Conservation (phyloP, 768 basidiomycete species). For the Lactarius pseudohatsudake region DNA sequence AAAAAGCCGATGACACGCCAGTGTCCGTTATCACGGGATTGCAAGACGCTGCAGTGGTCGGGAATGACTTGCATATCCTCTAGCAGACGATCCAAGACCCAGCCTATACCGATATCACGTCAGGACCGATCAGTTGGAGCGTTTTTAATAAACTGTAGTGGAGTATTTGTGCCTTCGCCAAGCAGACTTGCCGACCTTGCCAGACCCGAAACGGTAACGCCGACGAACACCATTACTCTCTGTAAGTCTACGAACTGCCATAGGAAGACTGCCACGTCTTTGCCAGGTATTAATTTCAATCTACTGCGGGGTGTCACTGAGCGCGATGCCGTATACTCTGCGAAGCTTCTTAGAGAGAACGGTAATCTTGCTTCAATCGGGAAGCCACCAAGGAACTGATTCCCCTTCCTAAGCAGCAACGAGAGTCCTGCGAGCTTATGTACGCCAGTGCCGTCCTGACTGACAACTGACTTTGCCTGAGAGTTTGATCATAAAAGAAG, state of each 20-base stretch:
- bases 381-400: no score
- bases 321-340: no score
- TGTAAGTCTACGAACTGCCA: no score
- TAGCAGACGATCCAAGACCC: conserved; percentile 93
- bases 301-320: no score
- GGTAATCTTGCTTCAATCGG: no score
- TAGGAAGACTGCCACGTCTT: not conserved
- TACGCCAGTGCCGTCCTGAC: no score
- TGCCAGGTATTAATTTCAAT: not conserved
- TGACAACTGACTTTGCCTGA: no score
- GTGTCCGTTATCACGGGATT: conserved; percentile 34
- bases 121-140: conserved; percentile 66
- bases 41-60: conserved; percentile 54
- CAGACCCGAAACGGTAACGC: conserved; percentile 4
- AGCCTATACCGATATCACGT: conserved; percentile 76
- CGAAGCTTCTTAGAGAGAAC: no score
- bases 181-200: conserved; percentile 61
- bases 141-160: conserved; percentile 78
- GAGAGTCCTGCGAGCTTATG: no score
- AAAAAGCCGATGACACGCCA: conserved; percentile 82
- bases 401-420: no score
- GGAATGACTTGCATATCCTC: conserved; percentile 98
- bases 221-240: no score
- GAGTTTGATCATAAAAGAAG: no score
- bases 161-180: conserved; percentile 95